Conservation (phyloP, 441 rosid genomes). For the Theobroma grandiflorum region DNA sequence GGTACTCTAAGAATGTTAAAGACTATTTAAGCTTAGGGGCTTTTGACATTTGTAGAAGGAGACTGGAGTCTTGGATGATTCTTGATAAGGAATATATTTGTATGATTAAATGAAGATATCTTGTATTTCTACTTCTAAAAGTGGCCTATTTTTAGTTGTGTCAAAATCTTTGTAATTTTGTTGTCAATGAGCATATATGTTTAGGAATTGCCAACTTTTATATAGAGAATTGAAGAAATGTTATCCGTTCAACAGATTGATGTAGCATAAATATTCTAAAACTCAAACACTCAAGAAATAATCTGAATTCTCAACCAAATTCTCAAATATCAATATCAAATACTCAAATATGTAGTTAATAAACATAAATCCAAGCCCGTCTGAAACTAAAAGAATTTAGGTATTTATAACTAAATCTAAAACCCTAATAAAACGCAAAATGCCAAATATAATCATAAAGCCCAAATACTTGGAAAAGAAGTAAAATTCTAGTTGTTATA, state of each 20-base stretch:
- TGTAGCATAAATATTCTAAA: no score
- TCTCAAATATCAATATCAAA: no score
- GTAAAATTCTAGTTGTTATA: no score
- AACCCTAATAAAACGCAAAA: no score
- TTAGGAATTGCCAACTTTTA: background rate
- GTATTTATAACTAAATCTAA: no score
- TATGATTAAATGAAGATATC: background rate
- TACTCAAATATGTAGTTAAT: no score
- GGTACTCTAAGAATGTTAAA: background rate
- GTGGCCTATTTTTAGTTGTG: background rate
- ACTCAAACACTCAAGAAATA: no score
- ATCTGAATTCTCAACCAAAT: no score
- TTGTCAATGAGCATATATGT: background rate
- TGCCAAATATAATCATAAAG: no score
- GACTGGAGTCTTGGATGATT: background rate
- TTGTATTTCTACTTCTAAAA: slow-evolving; percentile 10
- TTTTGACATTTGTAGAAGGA: slow-evolving; percentile 1
- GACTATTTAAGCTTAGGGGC: background rate
- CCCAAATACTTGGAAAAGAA: no score
- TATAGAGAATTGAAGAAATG: background rate
- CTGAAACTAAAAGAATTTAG: no score
- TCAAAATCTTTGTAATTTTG: background rate
- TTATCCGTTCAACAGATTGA: background rate
- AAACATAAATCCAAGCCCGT: no score
- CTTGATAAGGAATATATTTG: background rate